Evolutionary conservation across 2,329 filamentous ascomycete genomes (phyloP).

Genomic region (Xylaria sp.): DNA sequence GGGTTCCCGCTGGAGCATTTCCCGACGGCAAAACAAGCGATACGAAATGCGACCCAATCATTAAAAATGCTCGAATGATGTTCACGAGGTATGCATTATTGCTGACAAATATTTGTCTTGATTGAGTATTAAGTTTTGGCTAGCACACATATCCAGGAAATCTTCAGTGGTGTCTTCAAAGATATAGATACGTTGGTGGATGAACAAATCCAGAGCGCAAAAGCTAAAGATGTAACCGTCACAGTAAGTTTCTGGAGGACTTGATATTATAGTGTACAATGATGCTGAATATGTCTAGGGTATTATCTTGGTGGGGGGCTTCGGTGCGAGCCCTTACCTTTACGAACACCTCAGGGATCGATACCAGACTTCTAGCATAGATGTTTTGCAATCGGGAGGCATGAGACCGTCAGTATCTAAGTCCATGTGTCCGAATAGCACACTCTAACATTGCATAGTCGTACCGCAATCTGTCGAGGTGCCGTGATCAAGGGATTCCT

Average conservation of each 20-base stretch:
- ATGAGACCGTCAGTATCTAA: too few relatives aligned
- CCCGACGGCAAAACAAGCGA: not conserved
- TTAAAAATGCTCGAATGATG: slow-evolving; percentile 23
- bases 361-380: not conserved
- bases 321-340: not conserved
- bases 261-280: not conserved
- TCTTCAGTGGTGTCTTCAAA: slow-evolving; percentile 11
- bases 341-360: not conserved
- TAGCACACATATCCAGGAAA: slow-evolving; percentile 3
- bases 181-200: slow-evolving; percentile 22
- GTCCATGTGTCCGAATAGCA: not conserved
- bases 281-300: not conserved
- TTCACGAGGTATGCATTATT: slow-evolving; percentile 14
- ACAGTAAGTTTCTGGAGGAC: not conserved
- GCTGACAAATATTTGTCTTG: not conserved
- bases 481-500: slow-evolving; percentile 13
- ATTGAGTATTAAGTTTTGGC: not conserved
- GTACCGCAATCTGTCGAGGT: slow-evolving; percentile 23
- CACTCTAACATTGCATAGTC: slow-evolving; percentile 8
- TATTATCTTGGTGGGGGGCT: not conserved
- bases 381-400: slow-evolving; percentile 3
- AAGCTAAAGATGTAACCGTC: slow-evolving; percentile 11
- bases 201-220: slow-evolving; percentile 23
- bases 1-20: slow-evolving; percentile 16
- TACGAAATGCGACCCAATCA: slow-evolving; percentile 3